Conservation (phyloP, 371 early-diverging fungal genomes). For the Mucor lusitanicus region DNA sequence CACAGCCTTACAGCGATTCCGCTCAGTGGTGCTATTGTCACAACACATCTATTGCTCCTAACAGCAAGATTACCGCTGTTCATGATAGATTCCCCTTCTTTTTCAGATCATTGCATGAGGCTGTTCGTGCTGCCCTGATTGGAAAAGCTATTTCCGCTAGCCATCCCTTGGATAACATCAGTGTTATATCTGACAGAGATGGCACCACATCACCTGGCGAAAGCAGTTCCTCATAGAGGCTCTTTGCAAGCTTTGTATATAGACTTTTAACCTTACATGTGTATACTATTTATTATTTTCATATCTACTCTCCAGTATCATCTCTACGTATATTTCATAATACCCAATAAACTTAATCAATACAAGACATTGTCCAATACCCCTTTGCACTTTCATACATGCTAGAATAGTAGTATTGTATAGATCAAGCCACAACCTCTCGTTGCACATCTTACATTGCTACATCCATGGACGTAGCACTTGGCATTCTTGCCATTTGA, state of each 20-base stretch:
- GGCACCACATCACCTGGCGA: neutral
- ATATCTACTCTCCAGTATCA: neutral
- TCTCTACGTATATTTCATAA: neutral
- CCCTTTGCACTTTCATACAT: too few species aligned
- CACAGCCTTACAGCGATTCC: slow-evolving; percentile 24
- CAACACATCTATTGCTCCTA: neutral
- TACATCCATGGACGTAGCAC: too few species aligned
- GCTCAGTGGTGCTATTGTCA: slow-evolving; percentile 19
- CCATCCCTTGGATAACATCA: neutral
- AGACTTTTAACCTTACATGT: neutral
- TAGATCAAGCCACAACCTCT: neutral
- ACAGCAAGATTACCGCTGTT: slow-evolving; percentile 10
- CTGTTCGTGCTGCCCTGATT: slow-evolving; percentile 23
- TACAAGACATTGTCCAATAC: neutral
- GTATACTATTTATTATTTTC: neutral
- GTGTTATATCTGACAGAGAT: slow-evolving; percentile 16
- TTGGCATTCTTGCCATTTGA: neutral
- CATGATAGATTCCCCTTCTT: slow-evolving; percentile 37
- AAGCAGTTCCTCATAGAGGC: neutral
- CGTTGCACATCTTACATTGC: neutral
- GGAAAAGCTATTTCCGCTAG: neutral
- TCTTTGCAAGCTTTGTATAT: neutral
- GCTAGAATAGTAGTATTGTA: too few species aligned
- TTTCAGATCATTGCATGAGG: slow-evolving; percentile 31
- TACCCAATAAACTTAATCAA: neutral